Base-by-base conservation (phyloP, 2,329 filamentous ascomycete genomes). In the Botryosphaeria dothidea region DNA sequence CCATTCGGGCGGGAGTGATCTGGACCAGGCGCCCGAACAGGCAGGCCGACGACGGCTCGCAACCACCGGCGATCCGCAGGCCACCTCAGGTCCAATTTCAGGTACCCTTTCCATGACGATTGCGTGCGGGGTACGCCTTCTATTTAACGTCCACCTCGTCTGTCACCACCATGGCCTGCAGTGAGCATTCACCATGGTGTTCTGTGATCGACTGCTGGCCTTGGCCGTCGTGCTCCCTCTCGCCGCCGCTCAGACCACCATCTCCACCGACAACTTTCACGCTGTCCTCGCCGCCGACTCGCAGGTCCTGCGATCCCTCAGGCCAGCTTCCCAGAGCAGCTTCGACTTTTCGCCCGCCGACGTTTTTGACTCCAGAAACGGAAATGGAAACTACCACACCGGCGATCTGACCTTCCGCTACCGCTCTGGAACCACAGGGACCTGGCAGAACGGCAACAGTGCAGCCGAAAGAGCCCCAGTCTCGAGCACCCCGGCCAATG, bases 301-400 rank as follows among this genome's bases (percentile, higher is more conserved):
- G 1, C 58, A 62, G 23, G 58, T 62, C 7, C 45, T 62, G 43
- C 29, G 45, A 2, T 62, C 58, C 4, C 58, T 62, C 46, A 49
- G 41, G 15, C 58, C 58, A 3, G 29, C 58, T n/a, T 62, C 58
- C 2, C 43, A 7, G 43, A 15, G 13, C 9, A 11, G n/a, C 0
- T 87, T 86, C 66, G 83, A 88, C 71, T 88, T 87, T 67, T 77
- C 85, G 2, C 85, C 85, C 0, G 83, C 77, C 7, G 85, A 86
- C 69, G 73, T 81, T 49, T 77, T 87, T 3, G 65, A 78, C 0
- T 73, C 75, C 17, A 79, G 85, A 7, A 79, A 82, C 11, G 77
- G 77, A 13, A 81, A 86, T 65, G 81, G 82, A 3, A 82, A 86
- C 66, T 86, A 88, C 66, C 86, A 88, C 70, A 83, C 83, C 69